These are phyloP conservation scores for Xylaria sp. DNA, from an alignment of 2,329 filamentous ascomycete species.

Conservation along the genomic window DNA sequence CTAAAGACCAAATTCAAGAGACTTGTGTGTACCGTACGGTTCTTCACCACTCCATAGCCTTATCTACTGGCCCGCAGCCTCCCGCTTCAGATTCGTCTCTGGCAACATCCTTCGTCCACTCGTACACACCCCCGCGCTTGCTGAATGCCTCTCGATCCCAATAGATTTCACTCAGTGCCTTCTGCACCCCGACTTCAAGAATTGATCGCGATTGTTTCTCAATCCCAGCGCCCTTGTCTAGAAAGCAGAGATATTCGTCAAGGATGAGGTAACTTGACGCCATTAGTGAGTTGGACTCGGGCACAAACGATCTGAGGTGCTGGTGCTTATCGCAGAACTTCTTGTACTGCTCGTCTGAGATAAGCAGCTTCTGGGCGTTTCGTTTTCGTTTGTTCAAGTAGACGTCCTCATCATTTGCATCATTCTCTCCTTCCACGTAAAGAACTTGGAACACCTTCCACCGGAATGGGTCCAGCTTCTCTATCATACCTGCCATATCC, in stretches of 20 bases:
- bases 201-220: constrained; percentile 51
- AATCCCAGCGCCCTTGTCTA: constrained; percentile 56
- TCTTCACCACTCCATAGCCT: constrained; percentile 16
- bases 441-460: constrained; percentile 68
- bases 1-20: too few species aligned
- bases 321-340: constrained; percentile 59
- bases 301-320: constrained; percentile 56
- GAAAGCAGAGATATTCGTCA: constrained; percentile 63
- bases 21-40: neutral
- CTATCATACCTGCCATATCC: constrained; percentile 58
- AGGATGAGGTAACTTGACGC: constrained; percentile 62
- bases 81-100: constrained; percentile 10
- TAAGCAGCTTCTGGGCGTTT: constrained; percentile 57
- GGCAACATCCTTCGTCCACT: constrained; percentile 54
- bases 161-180: constrained; percentile 56
- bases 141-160: constrained; percentile 60
- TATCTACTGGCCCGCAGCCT: constrained; percentile 30
- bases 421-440: constrained; percentile 65
- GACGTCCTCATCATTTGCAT: constrained; percentile 52
- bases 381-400: constrained; percentile 46
- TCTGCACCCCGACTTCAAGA: constrained; percentile 59
- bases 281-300: constrained; percentile 64
- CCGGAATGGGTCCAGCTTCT: constrained; percentile 58
- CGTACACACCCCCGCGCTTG: constrained; percentile 60
- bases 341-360: constrained; percentile 59